These are phyloP conservation scores for Saccharomycopsis schoenii DNA, from an alignment of 805 yeast genomes.

Conservation along the genomic window DNA sequence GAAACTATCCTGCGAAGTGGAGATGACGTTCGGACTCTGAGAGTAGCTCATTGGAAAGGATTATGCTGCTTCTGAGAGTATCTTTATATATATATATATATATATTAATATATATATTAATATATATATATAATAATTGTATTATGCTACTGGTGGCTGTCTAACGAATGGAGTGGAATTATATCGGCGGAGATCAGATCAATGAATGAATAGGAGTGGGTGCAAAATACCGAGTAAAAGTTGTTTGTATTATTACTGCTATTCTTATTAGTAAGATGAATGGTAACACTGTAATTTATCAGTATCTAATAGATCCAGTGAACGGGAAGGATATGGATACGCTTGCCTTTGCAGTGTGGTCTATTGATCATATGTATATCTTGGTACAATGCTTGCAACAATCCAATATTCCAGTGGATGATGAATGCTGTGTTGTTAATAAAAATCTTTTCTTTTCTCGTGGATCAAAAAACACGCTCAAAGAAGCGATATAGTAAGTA, in stretches of 20 bases:
- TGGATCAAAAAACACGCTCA: slow-evolving; percentile 1
- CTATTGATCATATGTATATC: not conserved
- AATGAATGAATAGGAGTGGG: not conserved
- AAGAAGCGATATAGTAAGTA: not conserved
- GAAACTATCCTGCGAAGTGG: slow-evolving; percentile 1
- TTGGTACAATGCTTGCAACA: not conserved
- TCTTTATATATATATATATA: not conserved
- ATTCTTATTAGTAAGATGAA: not conserved
- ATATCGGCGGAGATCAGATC: not conserved
- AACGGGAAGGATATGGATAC: not conserved
- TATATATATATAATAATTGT: too few species aligned
- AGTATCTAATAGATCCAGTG: not conserved
- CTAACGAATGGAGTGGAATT: not conserved
- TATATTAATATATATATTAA: not conserved
- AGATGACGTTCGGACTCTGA: not conserved
- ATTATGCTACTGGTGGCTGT: not conserved
- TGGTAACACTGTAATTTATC: not conserved
- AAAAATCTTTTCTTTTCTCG: slow-evolving; percentile 1
- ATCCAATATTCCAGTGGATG: not conserved
- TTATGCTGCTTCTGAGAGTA: not conserved
- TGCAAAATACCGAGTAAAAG: not conserved
- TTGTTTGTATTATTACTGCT: not conserved
- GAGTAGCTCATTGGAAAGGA: not conserved
- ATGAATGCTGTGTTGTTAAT: slow-evolving; percentile 2
- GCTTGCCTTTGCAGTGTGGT: not conserved